Base-by-base conservation (phyloP, 2,329 filamentous ascomycete species). In the Colletotrichum eleusines region DNA sequence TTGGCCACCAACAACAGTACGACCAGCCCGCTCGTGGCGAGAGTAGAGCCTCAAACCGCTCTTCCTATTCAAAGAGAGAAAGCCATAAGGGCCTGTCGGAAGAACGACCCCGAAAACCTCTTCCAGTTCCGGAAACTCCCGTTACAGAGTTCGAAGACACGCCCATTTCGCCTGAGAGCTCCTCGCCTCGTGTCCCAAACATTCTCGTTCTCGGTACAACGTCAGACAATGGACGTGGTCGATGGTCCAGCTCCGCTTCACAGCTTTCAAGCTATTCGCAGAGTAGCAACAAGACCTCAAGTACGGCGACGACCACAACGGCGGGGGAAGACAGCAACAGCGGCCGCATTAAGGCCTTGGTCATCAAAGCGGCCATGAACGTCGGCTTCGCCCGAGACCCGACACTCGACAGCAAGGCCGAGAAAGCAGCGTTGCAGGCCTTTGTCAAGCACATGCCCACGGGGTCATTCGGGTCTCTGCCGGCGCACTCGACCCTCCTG, bases 111-210 rank as follows among this genome's bases (percentile, higher is more conserved):
- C 83, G 83, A 65, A 86, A 84, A 64, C 79, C 81, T 23, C 81
- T 80, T 3, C 81, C 83, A 2, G 87, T 91, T 5, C 95, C 95
- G 0, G 95, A 98, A 81, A 98, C 95, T 0, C 95, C 95, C 0
- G 95, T 95, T 0, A 98, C 95, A 5, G 94, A 98, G 75, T 98
- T 98, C 76, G 95, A 98, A 79, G 95, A 98, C 77, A 94, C 92
- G 0, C 91, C 93, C 5, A 89, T 94, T 53, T 97, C 94, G 0
- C 92, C 92, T 0, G 93, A 95, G 66, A 93, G 93, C 74, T 89
- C 91, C 54, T 91, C 88, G 9, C 89, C 91, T 0, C 91, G 90
- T 48, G 88, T 94, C 65, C 95, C 94, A 7, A 97, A 97, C 77
- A 97, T 98, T 75, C 86, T 97, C 62, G 91, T 98, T 0, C 87